Evolutionary conservation across 768 basidiomycete species (phyloP).

Genomic region (Russula earlei): DNA sequence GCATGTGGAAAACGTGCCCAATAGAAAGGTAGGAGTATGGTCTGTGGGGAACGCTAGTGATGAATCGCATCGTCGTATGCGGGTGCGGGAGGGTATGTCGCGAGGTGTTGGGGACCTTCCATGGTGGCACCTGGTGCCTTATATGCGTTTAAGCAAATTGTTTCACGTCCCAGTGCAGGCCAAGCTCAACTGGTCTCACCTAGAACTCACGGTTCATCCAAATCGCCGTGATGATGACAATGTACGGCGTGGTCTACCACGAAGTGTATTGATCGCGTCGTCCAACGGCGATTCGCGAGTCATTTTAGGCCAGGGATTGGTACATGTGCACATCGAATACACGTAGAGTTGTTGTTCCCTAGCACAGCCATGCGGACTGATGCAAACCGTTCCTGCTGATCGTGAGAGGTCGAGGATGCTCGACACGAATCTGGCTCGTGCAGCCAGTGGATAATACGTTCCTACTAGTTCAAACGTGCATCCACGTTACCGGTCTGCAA

Average conservation of each 20-base stretch:
- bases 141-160: conserved; percentile 1
- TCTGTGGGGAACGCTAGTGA: conserved; percentile 2
- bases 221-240: conserved; percentile 13
- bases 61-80: conserved; percentile 7
- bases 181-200: background rate
- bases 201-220: conserved; percentile 1
- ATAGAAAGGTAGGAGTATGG: conserved; percentile 10
- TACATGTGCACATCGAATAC: background rate
- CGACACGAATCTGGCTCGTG: conserved; percentile 11
- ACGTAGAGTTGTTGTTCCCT: conserved; percentile 5
- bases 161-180: conserved; percentile 6
- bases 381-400: background rate
- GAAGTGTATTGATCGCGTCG: conserved; percentile 12
- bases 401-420: background rate
- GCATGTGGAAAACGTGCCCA: conserved; percentile 13
- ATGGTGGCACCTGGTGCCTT: background rate
- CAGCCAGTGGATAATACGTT: background rate
- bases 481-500: background rate
- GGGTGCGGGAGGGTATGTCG: background rate
- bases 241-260: background rate
- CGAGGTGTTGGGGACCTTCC: background rate
- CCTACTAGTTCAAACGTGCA: conserved; percentile 2
- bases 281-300: conserved; percentile 7
- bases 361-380: background rate
- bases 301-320: conserved; percentile 2